Evolutionary conservation across 78 protist genomes (phyloP).

Genomic region (Chrysochromulina tobinii): DNA sequence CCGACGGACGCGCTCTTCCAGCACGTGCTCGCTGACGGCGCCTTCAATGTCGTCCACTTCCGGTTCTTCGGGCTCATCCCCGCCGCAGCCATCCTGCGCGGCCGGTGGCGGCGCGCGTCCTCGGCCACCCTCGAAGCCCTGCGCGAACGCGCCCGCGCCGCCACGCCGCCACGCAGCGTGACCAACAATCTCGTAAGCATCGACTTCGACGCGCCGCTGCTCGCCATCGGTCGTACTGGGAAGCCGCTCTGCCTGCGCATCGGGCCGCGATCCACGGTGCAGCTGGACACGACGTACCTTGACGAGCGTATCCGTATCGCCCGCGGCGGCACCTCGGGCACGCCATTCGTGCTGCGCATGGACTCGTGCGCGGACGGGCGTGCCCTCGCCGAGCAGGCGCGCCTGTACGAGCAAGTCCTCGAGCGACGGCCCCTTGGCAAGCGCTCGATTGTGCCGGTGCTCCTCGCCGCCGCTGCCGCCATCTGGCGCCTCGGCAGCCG

Average conservation of each 20-base stretch:
- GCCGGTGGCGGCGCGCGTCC: not conserved
- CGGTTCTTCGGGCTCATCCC: not conserved
- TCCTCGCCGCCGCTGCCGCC: not conserved
- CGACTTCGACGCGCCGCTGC: no score
- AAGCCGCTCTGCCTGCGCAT: no score
- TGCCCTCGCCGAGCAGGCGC: not conserved
- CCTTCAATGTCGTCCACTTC: not conserved
- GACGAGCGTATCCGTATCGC: not conserved
- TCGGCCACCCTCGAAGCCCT: no score
- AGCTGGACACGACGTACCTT: not conserved
- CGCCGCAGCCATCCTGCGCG: not conserved
- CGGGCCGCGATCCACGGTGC: not conserved
- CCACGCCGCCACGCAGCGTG: no score
- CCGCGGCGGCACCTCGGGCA: not conserved
- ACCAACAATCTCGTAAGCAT: no score
- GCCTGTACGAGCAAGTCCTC: not conserved
- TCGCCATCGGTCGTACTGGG: no score
- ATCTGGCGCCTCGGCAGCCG: not conserved
- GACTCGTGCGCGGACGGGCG: not conserved
- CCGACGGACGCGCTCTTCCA: constrained; percentile 7
- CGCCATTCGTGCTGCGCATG: not conserved
- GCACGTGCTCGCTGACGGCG: not conserved
- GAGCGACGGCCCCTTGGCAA: not conserved
- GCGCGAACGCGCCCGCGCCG: no score
- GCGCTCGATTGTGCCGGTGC: no score